Base-by-base conservation (phyloP, 176 grass and related monocot genomes). In the Aegilops speltoides region DNA sequence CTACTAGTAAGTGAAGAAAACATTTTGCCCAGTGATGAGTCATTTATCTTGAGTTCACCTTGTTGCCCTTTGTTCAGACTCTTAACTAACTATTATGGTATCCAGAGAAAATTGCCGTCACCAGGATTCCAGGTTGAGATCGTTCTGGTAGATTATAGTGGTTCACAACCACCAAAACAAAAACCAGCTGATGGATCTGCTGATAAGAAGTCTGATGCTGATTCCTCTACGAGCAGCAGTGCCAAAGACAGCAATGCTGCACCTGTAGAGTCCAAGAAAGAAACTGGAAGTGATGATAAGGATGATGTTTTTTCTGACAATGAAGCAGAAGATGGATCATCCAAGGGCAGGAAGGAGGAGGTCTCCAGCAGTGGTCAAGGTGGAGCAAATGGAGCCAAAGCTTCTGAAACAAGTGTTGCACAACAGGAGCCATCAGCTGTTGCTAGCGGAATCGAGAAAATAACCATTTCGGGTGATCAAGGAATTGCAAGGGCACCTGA, bases 41-140 rank as follows among this genome's bases (percentile, higher is more conserved):
- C 56, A 72, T 41, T 79, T 84, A 22, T 65, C 13, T 38, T 78
- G 36, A 52, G 37, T n/a, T 34, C 45, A 62, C 16, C 40, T 10
- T 78, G 4, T 38, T 38, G 34, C 26, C 86, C 33, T 25, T 84
- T 56, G 69, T 83, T 34, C 3, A 10, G 29, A 79, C n/a, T 57
- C 17, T 87, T 87, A 78, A 84, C 17, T 2, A 33, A 69, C 10
- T 63, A 16, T 85, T 85, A 83, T 87, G 57, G 83, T 63, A 48
- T 91, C 28, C 90, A 99, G 97, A 96, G 97, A 79, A 99, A 99
- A 82, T 83, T 99, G 48, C 94, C 92, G 0, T 99, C 94, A 81
- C 94, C 97, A 74, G 94, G 92, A 20, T 96, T 99, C 91, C 91
- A 96, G 76, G 77, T 99, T 29, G 97, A 99, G 84, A 77, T 99